Evolutionary conservation across 2,329 filamentous ascomycete genomes (phyloP).

Genomic region (Talaromyces pinophilus): DNA sequence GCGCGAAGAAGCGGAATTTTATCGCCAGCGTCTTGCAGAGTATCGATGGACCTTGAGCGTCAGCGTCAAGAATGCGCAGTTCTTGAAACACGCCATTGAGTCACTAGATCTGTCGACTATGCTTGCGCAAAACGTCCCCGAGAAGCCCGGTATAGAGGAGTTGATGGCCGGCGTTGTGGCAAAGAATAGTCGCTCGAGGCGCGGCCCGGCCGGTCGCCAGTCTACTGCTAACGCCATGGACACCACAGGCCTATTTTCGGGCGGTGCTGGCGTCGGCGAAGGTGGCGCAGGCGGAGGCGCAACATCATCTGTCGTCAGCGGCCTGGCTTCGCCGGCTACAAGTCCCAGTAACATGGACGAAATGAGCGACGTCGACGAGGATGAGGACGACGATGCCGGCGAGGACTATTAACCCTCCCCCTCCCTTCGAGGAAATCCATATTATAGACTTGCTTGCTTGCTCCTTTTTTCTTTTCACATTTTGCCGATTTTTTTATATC

Average conservation of each 20-base stretch:
- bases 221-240: not conserved
- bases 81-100: constrained; percentile 67
- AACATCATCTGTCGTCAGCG: constrained; percentile 40
- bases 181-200: constrained; percentile 6
- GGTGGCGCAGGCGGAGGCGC: not conserved
- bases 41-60: constrained; percentile 94
- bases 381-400: constrained; percentile 19
- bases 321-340: constrained; percentile 42
- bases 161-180: constrained; percentile 39
- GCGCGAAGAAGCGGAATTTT: constrained; percentile 88
- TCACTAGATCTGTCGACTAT: constrained; percentile 73
- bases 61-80: constrained; percentile 68
- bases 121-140: constrained; percentile 67
- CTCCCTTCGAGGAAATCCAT: not conserved
- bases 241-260: not conserved
- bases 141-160: constrained; percentile 64
- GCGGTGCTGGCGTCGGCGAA: not conserved
- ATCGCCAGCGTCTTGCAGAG: constrained; percentile 78
- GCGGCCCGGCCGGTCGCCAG: not conserved
- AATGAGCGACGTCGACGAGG: constrained; percentile 22
- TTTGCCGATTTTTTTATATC: constrained; percentile 5
- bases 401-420: constrained; percentile 15
- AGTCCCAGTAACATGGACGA: constrained; percentile 21
- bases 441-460: constrained; percentile 12
- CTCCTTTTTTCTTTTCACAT: not conserved